Percentiles rank a stretch among this genome's conserved stretches.
These are phyloP conservation scores for Eucommia ulmoides DNA, from an alignment of 257 asterid species.

Conservation along the genomic window DNA sequence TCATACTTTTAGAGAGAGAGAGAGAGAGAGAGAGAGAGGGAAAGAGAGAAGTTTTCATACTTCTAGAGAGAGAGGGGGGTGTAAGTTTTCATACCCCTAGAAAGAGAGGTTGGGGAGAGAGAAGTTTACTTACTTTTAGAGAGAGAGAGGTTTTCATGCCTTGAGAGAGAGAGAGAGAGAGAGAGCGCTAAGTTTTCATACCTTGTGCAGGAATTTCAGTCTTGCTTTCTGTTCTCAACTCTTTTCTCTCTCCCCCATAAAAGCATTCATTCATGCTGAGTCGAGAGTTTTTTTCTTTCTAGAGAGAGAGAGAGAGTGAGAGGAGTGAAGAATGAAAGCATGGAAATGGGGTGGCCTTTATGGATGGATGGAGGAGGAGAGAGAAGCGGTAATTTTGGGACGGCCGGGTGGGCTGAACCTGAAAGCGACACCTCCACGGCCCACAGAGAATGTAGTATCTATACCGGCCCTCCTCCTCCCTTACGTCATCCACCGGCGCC, in stretches of 20 bases:
- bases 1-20: too few relatives aligned
- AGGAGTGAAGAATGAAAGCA: conserved; percentile 10
- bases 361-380: conserved; percentile 9
- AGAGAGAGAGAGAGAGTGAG: conserved; percentile 4
- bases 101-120: too few relatives aligned
- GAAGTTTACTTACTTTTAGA: too few relatives aligned
- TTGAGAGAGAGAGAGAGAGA: too few relatives aligned
- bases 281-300: neutral
- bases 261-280: conserved; percentile 13
- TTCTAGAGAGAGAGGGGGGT: too few relatives aligned
- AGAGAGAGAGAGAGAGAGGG: too few relatives aligned
- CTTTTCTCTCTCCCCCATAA: conserved; percentile 41
- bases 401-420: conserved; percentile 45
- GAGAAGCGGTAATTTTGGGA: conserved; percentile 4
- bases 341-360: conserved; percentile 18
- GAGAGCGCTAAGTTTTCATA: conserved; percentile 14
- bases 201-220: conserved; percentile 40
- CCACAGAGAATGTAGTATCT: conserved; percentile 40
- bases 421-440: conserved; percentile 47
- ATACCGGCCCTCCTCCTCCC: conserved; percentile 5
- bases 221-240: conserved; percentile 29
- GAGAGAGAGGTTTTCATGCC: too few relatives aligned
- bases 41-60: too few relatives aligned
- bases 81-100: too few relatives aligned
- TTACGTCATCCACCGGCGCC: conserved; percentile 15